Evolutionary conservation across 2,329 filamentous ascomycete genomes (phyloP).

Genomic region (Diaporthe sp.): DNA sequence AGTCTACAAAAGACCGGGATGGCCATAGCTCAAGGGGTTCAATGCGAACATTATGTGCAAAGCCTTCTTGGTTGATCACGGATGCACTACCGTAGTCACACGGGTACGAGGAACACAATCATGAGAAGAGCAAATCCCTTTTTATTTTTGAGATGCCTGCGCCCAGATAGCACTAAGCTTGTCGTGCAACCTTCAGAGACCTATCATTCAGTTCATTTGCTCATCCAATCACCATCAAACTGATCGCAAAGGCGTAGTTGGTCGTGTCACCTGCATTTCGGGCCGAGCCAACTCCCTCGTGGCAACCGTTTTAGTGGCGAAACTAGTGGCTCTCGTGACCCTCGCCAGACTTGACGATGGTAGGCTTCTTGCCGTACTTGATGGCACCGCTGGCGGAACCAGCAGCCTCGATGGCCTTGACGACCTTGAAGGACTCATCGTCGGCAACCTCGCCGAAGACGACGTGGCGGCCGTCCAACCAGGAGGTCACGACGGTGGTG

Average conservation of each 20-base stretch:
- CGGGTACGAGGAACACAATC: background rate
- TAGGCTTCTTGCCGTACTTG: slow-evolving; percentile 68
- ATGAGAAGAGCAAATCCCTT: slow-evolving; percentile 30
- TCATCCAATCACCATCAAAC: slow-evolving; percentile 16
- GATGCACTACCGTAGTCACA: background rate
- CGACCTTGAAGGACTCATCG: slow-evolving; percentile 61
- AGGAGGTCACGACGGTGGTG: slow-evolving; percentile 90
- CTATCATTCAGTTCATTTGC: slow-evolving; percentile 26
- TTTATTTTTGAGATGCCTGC: slow-evolving; percentile 24
- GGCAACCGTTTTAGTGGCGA: slow-evolving; percentile 50
- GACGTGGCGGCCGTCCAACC: slow-evolving; percentile 87
- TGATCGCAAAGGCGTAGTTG: background rate
- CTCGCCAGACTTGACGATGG: slow-evolving; percentile 67
- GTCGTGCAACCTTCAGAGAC: slow-evolving; percentile 24
- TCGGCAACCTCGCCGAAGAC: slow-evolving; percentile 83
- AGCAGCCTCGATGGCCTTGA: slow-evolving; percentile 73
- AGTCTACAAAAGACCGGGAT: too few species aligned
- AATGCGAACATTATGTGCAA: background rate
- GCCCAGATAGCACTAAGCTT: slow-evolving; percentile 25
- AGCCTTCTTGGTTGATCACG: background rate
- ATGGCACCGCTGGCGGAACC: slow-evolving; percentile 68
- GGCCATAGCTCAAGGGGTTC: too few species aligned
- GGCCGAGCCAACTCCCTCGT: background rate
- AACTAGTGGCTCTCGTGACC: slow-evolving; percentile 49
- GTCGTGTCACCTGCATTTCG: slow-evolving; percentile 4